Base-by-base conservation (phyloP, 1,139 yeast species). In the Candida sp. region DNA sequence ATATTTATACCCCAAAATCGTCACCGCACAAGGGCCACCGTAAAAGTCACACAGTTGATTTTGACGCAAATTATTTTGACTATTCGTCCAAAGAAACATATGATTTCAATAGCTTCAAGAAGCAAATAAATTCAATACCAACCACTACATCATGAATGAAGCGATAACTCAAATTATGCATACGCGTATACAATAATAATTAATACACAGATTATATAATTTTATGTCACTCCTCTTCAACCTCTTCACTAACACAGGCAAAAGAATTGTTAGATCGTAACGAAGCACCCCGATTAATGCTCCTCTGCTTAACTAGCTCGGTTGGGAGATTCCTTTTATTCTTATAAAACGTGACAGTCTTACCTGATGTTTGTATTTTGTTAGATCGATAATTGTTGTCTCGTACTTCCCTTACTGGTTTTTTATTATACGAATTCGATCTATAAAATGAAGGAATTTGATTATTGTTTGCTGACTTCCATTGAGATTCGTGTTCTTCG, bases 341-440 rank as follows among this genome's bases (percentile, higher is more conserved):
- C 36, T 57, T 44, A 46, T 80, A 81, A 42, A 80, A 72, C 0
- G 87, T 82, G 0, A 81, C 84, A 0, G 84, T 81, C 51, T 77
- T 81, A 43, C 69, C 73, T 22, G 63, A 58, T 0, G 79, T 70
- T 48, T 78, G 77, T 27, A 80, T 68, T 49, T 73, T 80, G 49
- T 75, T 77, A n/a, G 69, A 64, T 41, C 52, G 46, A 45, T 45
- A 40, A 49, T 45, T 57, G 40, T 49, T 54, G 5, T 64, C 68
- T 22, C 53, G 42, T 4, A 65, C 46, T 1, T 63, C 53, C 43
- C 62, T 69, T 30, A 56, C 47, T 1, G 77, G 77, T 44, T 55
- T 68, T 40, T 70, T 69, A 42, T 62, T 70, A 51, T 63, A 73
- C 1, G 75, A 69, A 46, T 65, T 68, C 3, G 73, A 67, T 37